Evolutionary conservation across 495 filamentous ascomycete species (phyloP), one percentile per base, ranked within the genome.

Genomic region (Penicillium nucicola): DNA sequence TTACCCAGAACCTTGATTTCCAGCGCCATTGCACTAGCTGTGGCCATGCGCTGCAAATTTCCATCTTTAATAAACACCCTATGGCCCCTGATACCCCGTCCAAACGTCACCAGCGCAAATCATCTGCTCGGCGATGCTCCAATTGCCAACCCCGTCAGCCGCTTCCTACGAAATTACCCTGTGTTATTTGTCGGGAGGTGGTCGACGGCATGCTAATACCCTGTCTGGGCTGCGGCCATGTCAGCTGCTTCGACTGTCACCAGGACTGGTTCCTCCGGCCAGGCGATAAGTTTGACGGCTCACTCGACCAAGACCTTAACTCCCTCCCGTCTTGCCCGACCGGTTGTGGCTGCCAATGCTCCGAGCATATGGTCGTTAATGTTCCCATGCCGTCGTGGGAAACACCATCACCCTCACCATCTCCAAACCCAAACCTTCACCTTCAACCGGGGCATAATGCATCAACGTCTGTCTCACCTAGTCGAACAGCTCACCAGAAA

Each of bases 191-290:
- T 53, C 60, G 67, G 13, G 71, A 76, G 52, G 64, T 68, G 4
- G 63, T 77, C 7, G 65, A 70, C 49, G 77, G 75, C 25, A 77
- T 79, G 62, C 57, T 77, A 28, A 68, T 76, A 1, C 77, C 77
- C 9, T 81, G 77, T 54, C 66, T 79, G 7, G 69, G 64, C 35
- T 81, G 77, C 50, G 77, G 77, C 22, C 77, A 81, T 51, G 75
- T 77, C 11, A 64, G 75, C 58, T 79, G 77, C 52, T 72, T 76
- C 37, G 60, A 68, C 12, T 81, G 77, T 53, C 73, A 77, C 42
- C 58, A 46, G 31, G 61, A 42, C 35, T 72, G 75, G 69, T 74
- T 78, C 57, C 51, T 62, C 6, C 56, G 31, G 39, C 19, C 55
- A 5, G 31, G 15, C 48, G 48, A 56, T 34, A 42, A 40, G 33